Percentiles rank a stretch among this genome's conserved stretches.
phyloP scores from a whole-genome alignment of 2,329 filamentous ascomycete species.

The Tolypocladium inflatum region DNA sequence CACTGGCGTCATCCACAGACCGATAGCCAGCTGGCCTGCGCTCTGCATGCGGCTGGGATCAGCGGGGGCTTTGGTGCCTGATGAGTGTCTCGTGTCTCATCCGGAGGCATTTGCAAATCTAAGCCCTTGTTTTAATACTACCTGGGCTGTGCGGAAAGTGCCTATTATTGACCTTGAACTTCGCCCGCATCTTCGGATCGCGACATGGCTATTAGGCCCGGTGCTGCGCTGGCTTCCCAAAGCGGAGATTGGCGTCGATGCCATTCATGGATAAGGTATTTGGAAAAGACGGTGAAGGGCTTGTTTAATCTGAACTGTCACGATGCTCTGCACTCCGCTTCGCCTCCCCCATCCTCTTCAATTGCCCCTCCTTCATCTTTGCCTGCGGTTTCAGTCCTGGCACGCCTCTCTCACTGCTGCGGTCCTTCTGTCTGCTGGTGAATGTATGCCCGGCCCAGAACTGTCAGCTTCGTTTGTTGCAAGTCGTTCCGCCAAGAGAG shows the following conservation, averaged over 20 bases:
- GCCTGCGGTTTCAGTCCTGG: not conserved
- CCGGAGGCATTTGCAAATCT: not conserved
- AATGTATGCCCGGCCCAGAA: too few relatives aligned
- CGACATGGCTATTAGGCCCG: not conserved
- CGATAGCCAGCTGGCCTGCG: not conserved
- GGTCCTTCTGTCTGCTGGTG: too few relatives aligned
- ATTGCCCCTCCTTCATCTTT: not conserved
- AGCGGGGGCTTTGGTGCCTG: not conserved
- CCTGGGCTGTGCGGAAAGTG: not conserved
- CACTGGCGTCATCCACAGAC: conserved; percentile 3
- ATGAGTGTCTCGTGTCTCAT: not conserved
- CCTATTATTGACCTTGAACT: not conserved
- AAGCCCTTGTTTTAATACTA: not conserved
- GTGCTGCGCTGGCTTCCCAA: not conserved
- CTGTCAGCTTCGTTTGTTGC: too few relatives aligned
- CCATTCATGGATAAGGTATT: not conserved
- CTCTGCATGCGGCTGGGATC: not conserved
- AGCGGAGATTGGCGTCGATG: not conserved
- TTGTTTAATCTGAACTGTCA: not conserved
- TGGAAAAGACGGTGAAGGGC: not conserved
- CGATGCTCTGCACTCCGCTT: not conserved
- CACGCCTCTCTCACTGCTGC: too few relatives aligned
- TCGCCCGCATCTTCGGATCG: not conserved
- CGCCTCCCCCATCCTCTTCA: not conserved
- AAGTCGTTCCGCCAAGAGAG: too few relatives aligned